Percentiles rank a stretch among this genome's conserved stretches.
phyloP scores from a whole-genome alignment of 805 yeast species.

The Cyberlindnera maclurae region DNA sequence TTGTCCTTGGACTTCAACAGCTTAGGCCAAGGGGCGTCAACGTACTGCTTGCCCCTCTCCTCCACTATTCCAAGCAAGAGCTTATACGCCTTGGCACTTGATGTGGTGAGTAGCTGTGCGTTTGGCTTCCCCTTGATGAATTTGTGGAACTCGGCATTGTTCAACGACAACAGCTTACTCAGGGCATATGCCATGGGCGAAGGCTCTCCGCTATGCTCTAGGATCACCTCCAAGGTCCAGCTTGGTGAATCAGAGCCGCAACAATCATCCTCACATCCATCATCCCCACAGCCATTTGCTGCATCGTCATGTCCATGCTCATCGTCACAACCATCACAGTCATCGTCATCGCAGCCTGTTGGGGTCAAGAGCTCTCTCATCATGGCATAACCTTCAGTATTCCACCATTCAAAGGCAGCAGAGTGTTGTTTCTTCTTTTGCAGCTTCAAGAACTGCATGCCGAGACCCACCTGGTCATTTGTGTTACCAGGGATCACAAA shows the following conservation, averaged over 20 bases:
- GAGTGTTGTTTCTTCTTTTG: slow-evolving; percentile 29
- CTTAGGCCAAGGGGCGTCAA: slow-evolving; percentile 6
- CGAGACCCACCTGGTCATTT: slow-evolving; percentile 53
- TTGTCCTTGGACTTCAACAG: slow-evolving; percentile 10
- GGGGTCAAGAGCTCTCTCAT: slow-evolving; percentile 10
- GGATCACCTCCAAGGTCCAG: slow-evolving; percentile 39
- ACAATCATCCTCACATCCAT: slow-evolving; percentile 13
- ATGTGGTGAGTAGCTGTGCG: slow-evolving; percentile 12
- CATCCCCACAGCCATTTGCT: slow-evolving; percentile 14
- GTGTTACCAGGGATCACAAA: slow-evolving; percentile 52
- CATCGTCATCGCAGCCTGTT: slow-evolving; percentile 15
- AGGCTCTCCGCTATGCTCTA: slow-evolving; percentile 36
- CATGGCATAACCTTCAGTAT: slow-evolving; percentile 35
- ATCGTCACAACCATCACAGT: slow-evolving; percentile 13
- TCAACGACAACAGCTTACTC: slow-evolving; percentile 29
- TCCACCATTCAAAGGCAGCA: slow-evolving; percentile 42
- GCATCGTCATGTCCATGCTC: slow-evolving; percentile 10
- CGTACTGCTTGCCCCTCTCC: slow-evolving; percentile 13
- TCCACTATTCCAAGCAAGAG: slow-evolving; percentile 13
- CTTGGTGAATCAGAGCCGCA: slow-evolving; percentile 24
- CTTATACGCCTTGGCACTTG: slow-evolving; percentile 16
- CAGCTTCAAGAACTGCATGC: slow-evolving; percentile 37
- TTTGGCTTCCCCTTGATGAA: slow-evolving; percentile 19
- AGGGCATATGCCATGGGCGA: slow-evolving; percentile 39
- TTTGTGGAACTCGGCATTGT: slow-evolving; percentile 21